Base-by-base conservation (phyloP, 1,139 yeast species). In the Saccharomycopsis phalli region DNA sequence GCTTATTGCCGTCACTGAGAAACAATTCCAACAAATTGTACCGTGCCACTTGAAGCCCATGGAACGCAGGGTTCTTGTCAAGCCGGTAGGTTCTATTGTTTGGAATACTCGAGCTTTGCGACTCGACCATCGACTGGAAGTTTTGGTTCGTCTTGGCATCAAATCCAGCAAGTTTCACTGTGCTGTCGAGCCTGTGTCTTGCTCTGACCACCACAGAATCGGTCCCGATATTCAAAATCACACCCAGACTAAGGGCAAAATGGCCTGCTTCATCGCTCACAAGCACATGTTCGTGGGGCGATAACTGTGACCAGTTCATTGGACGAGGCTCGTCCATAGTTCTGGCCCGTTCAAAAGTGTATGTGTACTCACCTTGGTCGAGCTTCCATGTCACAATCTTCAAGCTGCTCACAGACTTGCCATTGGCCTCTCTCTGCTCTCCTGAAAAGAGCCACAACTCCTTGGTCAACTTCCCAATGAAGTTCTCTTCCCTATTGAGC, bases 261-360 rank as follows among this genome's bases (percentile, higher is more conserved):
- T 81, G 87, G 1, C 95, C 95, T 0, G 59, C 50, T 51, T 83
- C 94, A 55, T 84, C 95, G 52, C 95, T 84, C 1, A 87, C 63
- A 18, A 81, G 67, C 2, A 88, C 71, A 6, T 73, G 59, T 53
- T 81, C 91, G 49, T 65, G 61, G 32, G 63, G 65, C 0, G 63
- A 39, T 2, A 81, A 52, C 46, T 76, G 81, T 0, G 75, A 59
- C 1, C 54, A 51, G 46, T 61, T 59, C 46, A 69, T 49, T n/a
- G 37, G 36, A 1, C 17, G 5, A 3, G 21, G 11, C 3, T 18
- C 16, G 7, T 21, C 30, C 2, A 11, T 8, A 0, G 40, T 41
- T 4, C 43, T 22, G 2, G 57, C 54, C 48, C 79, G 62, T 32
- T 51, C 57, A 49, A 80, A 75, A 0, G 72, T 65, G 52, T 78